Percentiles rank a stretch among this genome's conserved stretches.
phyloP scores from a whole-genome alignment of 108 stramenopile species.

The Nitzschia inconspicua region DNA sequence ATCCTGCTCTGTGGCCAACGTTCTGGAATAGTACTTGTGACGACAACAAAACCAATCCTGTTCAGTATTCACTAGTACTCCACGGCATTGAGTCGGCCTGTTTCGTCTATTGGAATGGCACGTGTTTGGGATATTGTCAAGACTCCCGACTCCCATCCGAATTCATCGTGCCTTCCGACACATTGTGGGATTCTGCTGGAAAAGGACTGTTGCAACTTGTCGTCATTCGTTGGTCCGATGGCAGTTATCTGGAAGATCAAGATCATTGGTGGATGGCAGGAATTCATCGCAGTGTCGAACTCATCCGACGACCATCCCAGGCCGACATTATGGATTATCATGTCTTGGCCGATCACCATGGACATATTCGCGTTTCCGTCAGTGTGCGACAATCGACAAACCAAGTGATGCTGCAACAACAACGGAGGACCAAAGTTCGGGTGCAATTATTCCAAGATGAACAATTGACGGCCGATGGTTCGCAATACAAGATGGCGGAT shows the following conservation, averaged over 20 bases:
- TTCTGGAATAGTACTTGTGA: slow-evolving; percentile 32
- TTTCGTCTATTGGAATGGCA: slow-evolving; percentile 74
- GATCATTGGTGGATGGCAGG: slow-evolving; percentile 98
- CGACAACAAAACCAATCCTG: background rate
- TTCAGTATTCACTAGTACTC: slow-evolving; percentile 44
- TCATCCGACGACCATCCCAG: slow-evolving; percentile 52
- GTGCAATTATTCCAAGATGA: slow-evolving; percentile 65
- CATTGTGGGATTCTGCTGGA: background rate
- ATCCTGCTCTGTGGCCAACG: too few relatives aligned
- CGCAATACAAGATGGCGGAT: slow-evolving; percentile 14
- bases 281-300: slow-evolving; percentile 85
- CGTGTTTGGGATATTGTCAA: slow-evolving; percentile 72
- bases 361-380: slow-evolving; percentile 11
- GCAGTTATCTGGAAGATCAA: slow-evolving; percentile 88
- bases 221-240: slow-evolving; percentile 86
- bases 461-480: slow-evolving; percentile 39
- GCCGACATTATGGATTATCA: slow-evolving; percentile 72
- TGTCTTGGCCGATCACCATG: slow-evolving; percentile 47
- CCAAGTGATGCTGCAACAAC: slow-evolving; percentile 13
- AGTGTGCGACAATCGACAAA: background rate
- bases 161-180: slow-evolving; percentile 47
- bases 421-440: too few relatives aligned
- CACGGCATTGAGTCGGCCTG: slow-evolving; percentile 78
- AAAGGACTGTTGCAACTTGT: slow-evolving; percentile 47
- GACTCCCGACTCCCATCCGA: slow-evolving; percentile 79